Evolutionary conservation across 768 basidiomycete genomes (phyloP).

Genomic region (Phaeotremella skinneri): DNA sequence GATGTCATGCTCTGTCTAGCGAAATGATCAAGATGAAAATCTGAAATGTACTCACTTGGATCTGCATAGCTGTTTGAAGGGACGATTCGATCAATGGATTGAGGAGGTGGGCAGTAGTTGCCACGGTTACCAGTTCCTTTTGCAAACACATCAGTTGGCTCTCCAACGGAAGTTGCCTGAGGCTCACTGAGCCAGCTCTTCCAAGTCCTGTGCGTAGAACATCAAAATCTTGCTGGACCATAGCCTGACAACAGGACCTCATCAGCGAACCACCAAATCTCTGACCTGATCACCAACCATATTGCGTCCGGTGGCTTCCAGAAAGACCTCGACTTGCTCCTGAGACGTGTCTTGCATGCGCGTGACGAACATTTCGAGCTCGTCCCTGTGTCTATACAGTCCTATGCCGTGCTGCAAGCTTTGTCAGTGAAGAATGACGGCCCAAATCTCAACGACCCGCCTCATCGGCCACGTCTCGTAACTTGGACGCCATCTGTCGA

Average conservation of each 20-base stretch:
- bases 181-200: background rate
- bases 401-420: background rate
- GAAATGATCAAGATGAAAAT: too few species aligned
- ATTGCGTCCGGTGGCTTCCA: background rate
- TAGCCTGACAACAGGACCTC: background rate
- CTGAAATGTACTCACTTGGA: background rate
- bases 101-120: background rate
- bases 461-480: too few species aligned
- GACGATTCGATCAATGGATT: background rate
- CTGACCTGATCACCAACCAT: background rate
- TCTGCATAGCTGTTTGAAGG: background rate
- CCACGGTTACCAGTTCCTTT: background rate
- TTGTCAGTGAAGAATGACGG: too few species aligned
- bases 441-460: too few species aligned
- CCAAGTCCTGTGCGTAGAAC: background rate
- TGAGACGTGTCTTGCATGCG: background rate
- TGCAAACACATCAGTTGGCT: background rate
- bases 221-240: background rate
- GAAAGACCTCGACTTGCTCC: background rate
- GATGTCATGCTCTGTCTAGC: too few species aligned
- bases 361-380: background rate
- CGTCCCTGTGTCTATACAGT: background rate
- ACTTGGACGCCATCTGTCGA: too few species aligned
- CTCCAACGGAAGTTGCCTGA: background rate
- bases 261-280: too few species aligned